Conservation (phyloP, 2,329 filamentous ascomycete species). For the Ascochyta rabiei region DNA sequence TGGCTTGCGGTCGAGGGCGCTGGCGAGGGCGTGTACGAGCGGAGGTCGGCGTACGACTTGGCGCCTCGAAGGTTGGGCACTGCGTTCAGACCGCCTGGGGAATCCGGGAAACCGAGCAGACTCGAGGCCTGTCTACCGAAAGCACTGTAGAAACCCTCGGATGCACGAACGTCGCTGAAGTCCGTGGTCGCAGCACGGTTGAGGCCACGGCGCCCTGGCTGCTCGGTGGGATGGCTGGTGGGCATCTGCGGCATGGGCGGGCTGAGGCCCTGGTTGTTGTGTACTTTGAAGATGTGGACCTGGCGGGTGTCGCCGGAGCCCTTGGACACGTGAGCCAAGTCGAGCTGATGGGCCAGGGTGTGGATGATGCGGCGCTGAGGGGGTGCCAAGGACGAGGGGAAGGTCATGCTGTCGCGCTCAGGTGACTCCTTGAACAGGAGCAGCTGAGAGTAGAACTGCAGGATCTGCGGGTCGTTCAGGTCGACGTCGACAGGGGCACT, state of each 20-base stretch:
- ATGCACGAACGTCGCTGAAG: conserved; percentile 82
- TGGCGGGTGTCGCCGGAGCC: conserved; percentile 87
- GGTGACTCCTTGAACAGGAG: conserved; percentile 85
- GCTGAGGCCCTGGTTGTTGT: conserved; percentile 64
- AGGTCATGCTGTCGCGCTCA: conserved; percentile 79
- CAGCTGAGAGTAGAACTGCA: conserved; percentile 89
- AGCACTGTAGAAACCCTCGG: conserved; percentile 74
- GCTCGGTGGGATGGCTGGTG: conserved; percentile 71
- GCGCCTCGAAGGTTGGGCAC: conserved; percentile 85
- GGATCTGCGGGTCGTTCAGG: conserved; percentile 85
- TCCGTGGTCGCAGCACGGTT: conserved; percentile 97
- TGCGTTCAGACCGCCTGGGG: conserved; percentile 69
- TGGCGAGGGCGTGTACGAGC: conserved; percentile 93
- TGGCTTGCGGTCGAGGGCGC: conserved; percentile 90
- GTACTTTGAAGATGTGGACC: conserved; percentile 82
- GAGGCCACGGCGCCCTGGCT: conserved; percentile 75
- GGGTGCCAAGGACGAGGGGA: conserved; percentile 79
- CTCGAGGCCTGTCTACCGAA: conserved; percentile 79
- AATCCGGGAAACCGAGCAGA: conserved; percentile 82
- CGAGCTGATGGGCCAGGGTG: conserved; percentile 94
- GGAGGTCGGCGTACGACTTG: conserved; percentile 95
- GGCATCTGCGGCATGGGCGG: conserved; percentile 64
- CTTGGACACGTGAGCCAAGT: conserved; percentile 86
- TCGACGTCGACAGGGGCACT: conserved; percentile 69
- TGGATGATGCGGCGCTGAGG: conserved; percentile 89